Base-by-base conservation (phyloP, 169 alveolate species). In the Plasmodium vivax region DNA sequence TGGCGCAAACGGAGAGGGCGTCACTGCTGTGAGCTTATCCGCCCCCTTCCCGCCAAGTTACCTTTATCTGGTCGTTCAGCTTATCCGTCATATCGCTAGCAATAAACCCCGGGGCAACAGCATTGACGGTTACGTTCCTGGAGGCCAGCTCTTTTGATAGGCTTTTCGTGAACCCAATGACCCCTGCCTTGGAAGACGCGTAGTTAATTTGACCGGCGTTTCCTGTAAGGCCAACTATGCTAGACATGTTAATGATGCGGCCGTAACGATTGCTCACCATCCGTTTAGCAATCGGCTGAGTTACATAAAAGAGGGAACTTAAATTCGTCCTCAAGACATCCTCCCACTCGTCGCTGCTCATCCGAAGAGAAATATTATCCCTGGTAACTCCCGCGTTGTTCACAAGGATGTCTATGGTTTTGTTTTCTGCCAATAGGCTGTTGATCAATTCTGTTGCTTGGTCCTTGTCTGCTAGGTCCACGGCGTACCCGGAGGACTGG, bases 361-460 rank as follows among this genome's bases (percentile, higher is more conserved):
- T 98, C 45, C 98, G 96, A 71, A 95, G 73, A 85, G 97, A 95
- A 32, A 97, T 74, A 58, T 96, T 96, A 92, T 98, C 99, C 94
- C 98, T 96, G 9, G 98, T 93, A 56, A 98, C 97, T 14, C 99
- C 99, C 16, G 99, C 99, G 91, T 98, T 98, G 95, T 98, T 98
- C 75, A 98, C 97, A 45, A 98, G 93, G 84, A 98, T 96, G 94
- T 98, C 99, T 45, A 98, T 96, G 38, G 82, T 95, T 19, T 98
- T 98, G 68, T 92, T 19, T 41, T 95, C 93, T 73, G 47, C 51
- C 45, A 95, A 56, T 38, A 95, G 38, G n/a, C 75, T 84, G 62
- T 80, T 84, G 12, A 95, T 83, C 43, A 95, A 75, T n/a, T 84
- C 93, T 19, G 83, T 75, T 23, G 92, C 94, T 41, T 95, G 95